Conservation (phyloP, 129 eudicot genomes). For the Scalesia atractyloides region DNA sequence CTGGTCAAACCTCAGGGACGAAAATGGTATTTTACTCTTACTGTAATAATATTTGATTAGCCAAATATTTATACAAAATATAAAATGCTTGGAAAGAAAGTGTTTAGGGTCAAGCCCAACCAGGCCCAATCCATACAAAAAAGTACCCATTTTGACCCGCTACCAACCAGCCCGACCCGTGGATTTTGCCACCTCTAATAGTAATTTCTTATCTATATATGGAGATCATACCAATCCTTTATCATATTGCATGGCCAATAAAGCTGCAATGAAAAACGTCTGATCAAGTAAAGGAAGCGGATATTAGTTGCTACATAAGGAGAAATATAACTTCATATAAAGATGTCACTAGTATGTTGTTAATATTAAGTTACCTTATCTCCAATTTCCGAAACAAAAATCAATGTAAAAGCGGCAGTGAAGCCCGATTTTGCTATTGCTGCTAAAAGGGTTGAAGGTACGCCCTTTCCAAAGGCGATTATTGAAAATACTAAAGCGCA, state of each 20-base stretch:
- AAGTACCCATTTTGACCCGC: neutral
- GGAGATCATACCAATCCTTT: constrained; percentile 77
- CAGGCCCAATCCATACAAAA: neutral
- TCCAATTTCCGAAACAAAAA: constrained; percentile 93
- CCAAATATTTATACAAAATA: too few species aligned
- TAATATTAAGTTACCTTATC: constrained; percentile 65
- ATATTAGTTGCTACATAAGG: constrained; percentile 27
- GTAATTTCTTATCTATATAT: constrained; percentile 1
- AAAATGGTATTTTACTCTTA: too few species aligned
- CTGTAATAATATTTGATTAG: too few species aligned
- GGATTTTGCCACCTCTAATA: constrained; percentile 7
- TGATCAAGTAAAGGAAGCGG: constrained; percentile 47
- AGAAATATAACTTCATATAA: constrained; percentile 18
- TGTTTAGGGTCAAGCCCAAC: neutral
- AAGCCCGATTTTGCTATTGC: constrained; percentile 96
- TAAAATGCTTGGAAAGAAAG: neutral
- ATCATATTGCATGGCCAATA: constrained; percentile 93
- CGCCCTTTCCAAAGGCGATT: constrained; percentile 67
- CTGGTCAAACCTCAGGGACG: too few species aligned
- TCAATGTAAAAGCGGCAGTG: constrained; percentile 90
- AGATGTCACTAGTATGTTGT: constrained; percentile 1
- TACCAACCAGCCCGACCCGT: neutral
- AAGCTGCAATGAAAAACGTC: constrained; percentile 99
- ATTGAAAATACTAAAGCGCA: constrained; percentile 72
- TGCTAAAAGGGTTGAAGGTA: constrained; percentile 75